Evolutionary conservation across 805 yeast genomes (phyloP).

Genomic region (Metschnikowia noctiluminum): DNA sequence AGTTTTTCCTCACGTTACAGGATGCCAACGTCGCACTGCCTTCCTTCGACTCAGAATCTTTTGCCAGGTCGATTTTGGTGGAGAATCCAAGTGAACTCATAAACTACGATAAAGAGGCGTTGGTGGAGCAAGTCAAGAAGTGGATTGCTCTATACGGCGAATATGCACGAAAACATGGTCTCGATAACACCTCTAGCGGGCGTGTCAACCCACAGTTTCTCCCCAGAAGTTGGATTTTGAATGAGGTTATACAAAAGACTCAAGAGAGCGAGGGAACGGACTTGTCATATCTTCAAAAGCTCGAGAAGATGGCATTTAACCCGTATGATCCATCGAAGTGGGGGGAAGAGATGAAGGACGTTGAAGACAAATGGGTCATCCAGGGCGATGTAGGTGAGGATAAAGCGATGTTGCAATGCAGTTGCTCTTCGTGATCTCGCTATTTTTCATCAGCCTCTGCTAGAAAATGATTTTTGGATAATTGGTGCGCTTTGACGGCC

Average conservation of each 20-base stretch:
- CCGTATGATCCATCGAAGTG: conserved; percentile 72
- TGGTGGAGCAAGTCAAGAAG: conserved; percentile 35
- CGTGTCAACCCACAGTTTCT: conserved; percentile 71
- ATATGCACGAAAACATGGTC: conserved; percentile 35
- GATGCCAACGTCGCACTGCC: conserved; percentile 30
- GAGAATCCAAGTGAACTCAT: conserved; percentile 17
- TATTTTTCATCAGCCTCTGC: too few relatives aligned
- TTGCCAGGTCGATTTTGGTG: conserved; percentile 22
- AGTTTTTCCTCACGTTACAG: conserved; percentile 68
- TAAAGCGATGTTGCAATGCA: conserved; percentile 65
- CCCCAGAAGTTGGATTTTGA: conserved; percentile 82
- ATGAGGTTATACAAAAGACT: conserved; percentile 67
- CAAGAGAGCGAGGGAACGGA: conserved; percentile 50
- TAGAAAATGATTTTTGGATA: too few relatives aligned
- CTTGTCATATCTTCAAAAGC: conserved; percentile 50
- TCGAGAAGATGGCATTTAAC: conserved; percentile 65
- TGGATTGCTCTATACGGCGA: conserved; percentile 55
- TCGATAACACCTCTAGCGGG: conserved; percentile 42
- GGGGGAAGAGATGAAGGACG: conserved; percentile 60
- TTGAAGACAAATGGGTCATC: conserved; percentile 51
- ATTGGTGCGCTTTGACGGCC: too few relatives aligned
- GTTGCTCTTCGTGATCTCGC: conserved; percentile 50
- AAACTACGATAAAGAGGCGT: conserved; percentile 32
- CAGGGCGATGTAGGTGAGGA: conserved; percentile 50
- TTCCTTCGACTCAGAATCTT: conserved; percentile 10